Evolutionary conservation across 2,329 filamentous ascomycete genomes (phyloP), one percentile per base, ranked within the genome.

Genomic region (Fusarium robinianum): DNA sequence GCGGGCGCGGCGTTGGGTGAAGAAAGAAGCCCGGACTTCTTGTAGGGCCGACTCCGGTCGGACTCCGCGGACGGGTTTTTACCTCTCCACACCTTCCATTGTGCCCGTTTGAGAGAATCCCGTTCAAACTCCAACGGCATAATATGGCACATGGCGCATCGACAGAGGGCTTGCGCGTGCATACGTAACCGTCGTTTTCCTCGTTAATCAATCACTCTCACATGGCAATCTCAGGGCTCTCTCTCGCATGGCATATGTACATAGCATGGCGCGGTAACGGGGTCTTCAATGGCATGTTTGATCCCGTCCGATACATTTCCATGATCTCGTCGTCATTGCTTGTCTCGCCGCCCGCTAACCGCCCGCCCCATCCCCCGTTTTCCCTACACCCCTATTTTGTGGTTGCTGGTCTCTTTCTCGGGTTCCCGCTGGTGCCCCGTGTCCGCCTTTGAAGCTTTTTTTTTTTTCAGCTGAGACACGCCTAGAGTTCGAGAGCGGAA

Each of bases 21-120:
- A n/a, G n/a, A n/a, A n/a, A 23, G 33, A 49, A 37, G 30, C 45
- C 49, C 58, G 60, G 60, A 56, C 49, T 61, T 57, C 43, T 55
- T 23, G 15, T 48, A 57, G 26, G 30, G 41, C 60, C 60, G 60
- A 62, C 53, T 31, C 60, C 58, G 55, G 57, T 47, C 52, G 54
- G 51, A 51, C 41, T 60, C 55, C 57, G 57, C 36, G 49, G 46
- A 27, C 48, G 43, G 41, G 32, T 34, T 44, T 40, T 44, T 36
- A 33, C 44, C 19, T 25, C 34, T 21, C 5, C 30, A 15, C 36
- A n/a, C n/a, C n/a, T n/a, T n/a, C n/a, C n/a, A n/a, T n/a, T n/a
- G n/a, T n/a, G n/a, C n/a, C n/a, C n/a, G n/a, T n/a, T n/a, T n/a
- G n/a, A n/a, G n/a, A n/a, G n/a, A n/a, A n/a, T n/a, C n/a, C n/a